Evolutionary conservation across 2,329 filamentous ascomycete genomes (phyloP).

Genomic region (Colletotrichum higginsianum): DNA sequence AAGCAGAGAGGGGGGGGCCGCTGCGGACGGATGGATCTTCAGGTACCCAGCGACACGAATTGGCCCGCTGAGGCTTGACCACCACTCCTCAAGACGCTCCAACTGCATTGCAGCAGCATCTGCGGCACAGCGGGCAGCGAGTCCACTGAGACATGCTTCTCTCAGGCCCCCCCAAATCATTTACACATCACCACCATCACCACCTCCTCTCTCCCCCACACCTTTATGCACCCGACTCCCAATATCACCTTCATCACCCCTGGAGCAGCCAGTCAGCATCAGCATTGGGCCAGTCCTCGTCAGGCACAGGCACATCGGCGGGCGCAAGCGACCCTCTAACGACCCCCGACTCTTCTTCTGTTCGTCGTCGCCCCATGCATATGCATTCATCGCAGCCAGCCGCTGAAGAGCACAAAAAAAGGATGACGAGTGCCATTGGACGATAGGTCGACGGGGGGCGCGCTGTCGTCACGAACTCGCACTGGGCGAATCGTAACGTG

Average conservation of each 20-base stretch:
- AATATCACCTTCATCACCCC: slow-evolving; percentile 27
- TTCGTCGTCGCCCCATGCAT: slow-evolving; percentile 5
- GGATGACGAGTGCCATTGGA: not conserved
- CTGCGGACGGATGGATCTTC: not conserved
- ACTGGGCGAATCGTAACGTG: slow-evolving; percentile 10
- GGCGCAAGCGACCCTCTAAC: not conserved
- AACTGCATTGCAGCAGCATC: slow-evolving; percentile 8
- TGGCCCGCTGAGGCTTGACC: slow-evolving; percentile 1
- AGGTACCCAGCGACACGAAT: slow-evolving; percentile 23
- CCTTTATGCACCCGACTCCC: slow-evolving; percentile 28
- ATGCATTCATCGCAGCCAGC: slow-evolving; percentile 19
- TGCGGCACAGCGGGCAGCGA: not conserved
- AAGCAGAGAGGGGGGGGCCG: not conserved
- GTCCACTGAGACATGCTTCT: slow-evolving; percentile 32
- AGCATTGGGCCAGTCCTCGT: not conserved
- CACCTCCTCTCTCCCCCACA: slow-evolving; percentile 13
- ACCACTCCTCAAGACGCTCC: not conserved
- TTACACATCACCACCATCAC: not conserved
- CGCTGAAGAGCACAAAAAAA: slow-evolving; percentile 28
- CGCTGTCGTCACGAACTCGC: not conserved
- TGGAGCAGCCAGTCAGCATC: slow-evolving; percentile 15
- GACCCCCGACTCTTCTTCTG: not conserved
- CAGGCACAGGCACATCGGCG: slow-evolving; percentile 20
- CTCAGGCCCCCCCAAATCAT: not conserved
- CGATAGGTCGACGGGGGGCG: not conserved